These are phyloP conservation scores for Candida patagonica DNA, from an alignment of 805 yeast genomes.

Conservation along the genomic window DNA sequence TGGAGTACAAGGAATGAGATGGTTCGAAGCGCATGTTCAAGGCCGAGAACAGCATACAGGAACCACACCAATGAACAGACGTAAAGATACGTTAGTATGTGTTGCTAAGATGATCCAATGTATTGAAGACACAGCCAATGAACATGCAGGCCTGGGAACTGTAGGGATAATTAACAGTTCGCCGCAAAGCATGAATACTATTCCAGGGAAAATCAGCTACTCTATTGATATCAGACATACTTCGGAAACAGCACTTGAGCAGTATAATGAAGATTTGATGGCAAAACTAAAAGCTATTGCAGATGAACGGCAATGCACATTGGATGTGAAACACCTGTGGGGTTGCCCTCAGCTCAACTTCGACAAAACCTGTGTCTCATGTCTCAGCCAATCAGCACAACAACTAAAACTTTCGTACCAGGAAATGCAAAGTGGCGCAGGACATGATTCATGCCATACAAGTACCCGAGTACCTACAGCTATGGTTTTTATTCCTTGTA, in stretches of 20 bases:
- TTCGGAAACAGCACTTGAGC: constrained; percentile 33
- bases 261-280: constrained; percentile 33
- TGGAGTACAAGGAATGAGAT: constrained; percentile 57
- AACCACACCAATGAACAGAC: constrained; percentile 55
- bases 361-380: constrained; percentile 39
- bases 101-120: constrained; percentile 47
- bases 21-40: constrained; percentile 45
- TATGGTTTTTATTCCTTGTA: constrained; percentile 64
- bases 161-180: constrained; percentile 48
- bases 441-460: constrained; percentile 62
- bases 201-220: constrained; percentile 52
- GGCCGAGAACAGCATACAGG: constrained; percentile 70
- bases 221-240: constrained; percentile 52
- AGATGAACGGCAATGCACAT: constrained; percentile 15
- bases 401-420: constrained; percentile 9
- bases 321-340: constrained; percentile 36
- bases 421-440: constrained; percentile 47
- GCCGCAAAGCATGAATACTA: constrained; percentile 59
- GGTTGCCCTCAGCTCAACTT: constrained; percentile 49
- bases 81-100: constrained; percentile 54
- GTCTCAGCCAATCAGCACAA: constrained; percentile 45
- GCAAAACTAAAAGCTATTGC: constrained; percentile 27
- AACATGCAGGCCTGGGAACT: constrained; percentile 44
- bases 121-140: constrained; percentile 46
- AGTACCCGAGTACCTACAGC: constrained; percentile 52